A percentile compares a stretch with the other conserved stretches of the same genome.
These are phyloP conservation scores for Fusarium agapanthi DNA, from an alignment of 2,329 filamentous ascomycete species.

Conservation along the genomic window DNA sequence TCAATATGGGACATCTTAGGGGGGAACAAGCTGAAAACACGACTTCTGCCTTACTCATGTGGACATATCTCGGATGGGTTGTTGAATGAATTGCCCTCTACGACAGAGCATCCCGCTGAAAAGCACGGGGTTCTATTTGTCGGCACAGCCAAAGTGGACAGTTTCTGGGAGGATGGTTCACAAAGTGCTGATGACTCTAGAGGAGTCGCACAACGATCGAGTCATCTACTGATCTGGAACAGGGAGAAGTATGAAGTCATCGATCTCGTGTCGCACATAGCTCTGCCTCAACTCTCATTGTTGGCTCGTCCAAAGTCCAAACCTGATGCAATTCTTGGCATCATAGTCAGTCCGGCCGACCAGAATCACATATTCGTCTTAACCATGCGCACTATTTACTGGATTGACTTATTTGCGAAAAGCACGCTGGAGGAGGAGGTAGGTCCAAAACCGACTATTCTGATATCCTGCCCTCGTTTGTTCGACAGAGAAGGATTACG, in stretches of 20 bases:
- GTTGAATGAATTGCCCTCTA: constrained; percentile 45
- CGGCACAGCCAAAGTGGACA: constrained; percentile 41
- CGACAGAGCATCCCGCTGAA: constrained; percentile 43
- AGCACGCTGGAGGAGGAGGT: constrained; percentile 3
- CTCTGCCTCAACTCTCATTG: constrained; percentile 41
- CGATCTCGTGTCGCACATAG: constrained; percentile 47
- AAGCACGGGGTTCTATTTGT: constrained; percentile 57
- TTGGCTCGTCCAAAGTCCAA: constrained; percentile 37
- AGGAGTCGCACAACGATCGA: constrained; percentile 22
- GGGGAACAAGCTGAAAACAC: constrained; percentile 49
- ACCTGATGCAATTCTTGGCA: constrained; percentile 62
- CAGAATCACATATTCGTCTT: constrained; percentile 65
- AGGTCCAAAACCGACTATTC: constrained; percentile 31
- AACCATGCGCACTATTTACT: constrained; percentile 61
- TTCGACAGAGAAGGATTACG: constrained; percentile 39
- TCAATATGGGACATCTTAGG: constrained; percentile 69
- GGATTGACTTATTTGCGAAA: constrained; percentile 53
- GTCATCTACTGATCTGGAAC: constrained; percentile 50
- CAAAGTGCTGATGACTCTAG: constrained; percentile 7
- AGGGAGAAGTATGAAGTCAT: constrained; percentile 47
- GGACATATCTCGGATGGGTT: constrained; percentile 57
- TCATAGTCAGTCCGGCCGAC: constrained; percentile 57
- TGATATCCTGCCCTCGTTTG: constrained; percentile 45
- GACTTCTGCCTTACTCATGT: constrained; percentile 47
- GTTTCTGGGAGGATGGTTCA: constrained; percentile 29